A percentile compares a stretch with the other conserved stretches of the same genome.
Evolutionary conservation across 2,329 filamentous ascomycete species (phyloP).

Genomic region (Neurospora crassa): DNA sequence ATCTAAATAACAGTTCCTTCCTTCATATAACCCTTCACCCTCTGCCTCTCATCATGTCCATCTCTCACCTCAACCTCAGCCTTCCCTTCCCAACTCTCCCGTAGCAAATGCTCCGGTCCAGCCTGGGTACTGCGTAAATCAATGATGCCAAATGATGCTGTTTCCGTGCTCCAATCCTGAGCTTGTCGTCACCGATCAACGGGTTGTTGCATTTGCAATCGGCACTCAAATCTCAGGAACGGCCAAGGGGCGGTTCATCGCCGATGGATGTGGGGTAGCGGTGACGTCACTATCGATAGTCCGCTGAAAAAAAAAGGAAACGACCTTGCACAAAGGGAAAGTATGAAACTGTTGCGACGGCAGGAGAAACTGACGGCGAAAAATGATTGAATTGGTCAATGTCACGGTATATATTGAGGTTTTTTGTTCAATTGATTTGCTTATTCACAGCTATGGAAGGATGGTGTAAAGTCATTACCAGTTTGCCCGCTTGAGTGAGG

Average conservation of each 20-base stretch:
- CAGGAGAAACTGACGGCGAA: not conserved
- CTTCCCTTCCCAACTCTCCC: not conserved
- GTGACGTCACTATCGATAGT: not conserved
- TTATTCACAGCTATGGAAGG: not conserved
- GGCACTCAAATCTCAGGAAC: not conserved
- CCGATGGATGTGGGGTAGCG: not conserved
- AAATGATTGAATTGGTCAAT: not conserved
- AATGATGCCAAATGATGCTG: not conserved
- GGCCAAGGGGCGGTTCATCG: not conserved
- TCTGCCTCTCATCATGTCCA: too few species aligned
- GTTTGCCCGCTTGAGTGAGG: not conserved
- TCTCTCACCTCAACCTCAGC: not conserved
- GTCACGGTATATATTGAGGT: too few species aligned
- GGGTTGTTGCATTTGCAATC: not conserved
- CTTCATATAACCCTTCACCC: not conserved
- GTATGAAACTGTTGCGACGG: not conserved
- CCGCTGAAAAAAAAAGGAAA: not conserved
- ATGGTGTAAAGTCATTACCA: not conserved
- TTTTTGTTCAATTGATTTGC: not conserved
- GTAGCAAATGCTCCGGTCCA: not conserved
- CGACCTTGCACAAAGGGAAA: not conserved
- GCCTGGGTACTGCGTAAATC: not conserved
- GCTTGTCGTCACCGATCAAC: not conserved
- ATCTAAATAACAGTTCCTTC: not conserved
- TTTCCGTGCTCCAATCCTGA: not conserved